A percentile compares a stretch with the other conserved stretches of the same genome.
Conservation (phyloP, 768 basidiomycete genomes). For the Lentinula edodes region DNA sequence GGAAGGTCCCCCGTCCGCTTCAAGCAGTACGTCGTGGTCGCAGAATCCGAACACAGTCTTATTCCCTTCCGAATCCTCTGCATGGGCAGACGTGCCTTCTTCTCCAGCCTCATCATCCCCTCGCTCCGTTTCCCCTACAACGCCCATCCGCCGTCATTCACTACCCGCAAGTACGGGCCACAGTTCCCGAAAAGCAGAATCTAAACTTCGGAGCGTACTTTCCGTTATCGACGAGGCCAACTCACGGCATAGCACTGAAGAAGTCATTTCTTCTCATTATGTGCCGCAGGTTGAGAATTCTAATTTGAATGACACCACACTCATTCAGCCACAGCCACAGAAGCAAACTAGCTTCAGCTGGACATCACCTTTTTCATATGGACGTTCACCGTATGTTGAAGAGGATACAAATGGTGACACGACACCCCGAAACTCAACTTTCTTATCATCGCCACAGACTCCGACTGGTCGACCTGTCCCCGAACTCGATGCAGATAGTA, state of each 20-base stretch:
- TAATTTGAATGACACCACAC: background rate
- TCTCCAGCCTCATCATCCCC: constrained; percentile 29
- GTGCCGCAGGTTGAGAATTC: background rate
- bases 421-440: constrained; percentile 41
- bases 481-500: background rate
- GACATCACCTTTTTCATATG: constrained; percentile 17
- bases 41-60: constrained; percentile 32
- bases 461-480: background rate
- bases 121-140: constrained; percentile 48
- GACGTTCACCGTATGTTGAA: constrained; percentile 12
- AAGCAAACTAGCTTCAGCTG: constrained; percentile 13
- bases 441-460: constrained; percentile 7
- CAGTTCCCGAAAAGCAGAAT: constrained; percentile 48
- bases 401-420: constrained; percentile 28
- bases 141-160: constrained; percentile 43
- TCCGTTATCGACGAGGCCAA: constrained; percentile 59
- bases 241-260: constrained; percentile 20
- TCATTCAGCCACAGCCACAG: constrained; percentile 5
- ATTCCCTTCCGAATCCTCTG: constrained; percentile 47
- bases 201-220: constrained; percentile 71
- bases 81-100: constrained; percentile 48
- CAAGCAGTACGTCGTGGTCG: constrained; percentile 43
- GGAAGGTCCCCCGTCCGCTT: constrained; percentile 26
- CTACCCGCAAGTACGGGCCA: constrained; percentile 35
- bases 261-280: constrained; percentile 1